These are phyloP conservation scores for Bryum argenteum DNA, from an alignment of 225 moss, liverwort and hornwort genomes.

Conservation along the genomic window DNA sequence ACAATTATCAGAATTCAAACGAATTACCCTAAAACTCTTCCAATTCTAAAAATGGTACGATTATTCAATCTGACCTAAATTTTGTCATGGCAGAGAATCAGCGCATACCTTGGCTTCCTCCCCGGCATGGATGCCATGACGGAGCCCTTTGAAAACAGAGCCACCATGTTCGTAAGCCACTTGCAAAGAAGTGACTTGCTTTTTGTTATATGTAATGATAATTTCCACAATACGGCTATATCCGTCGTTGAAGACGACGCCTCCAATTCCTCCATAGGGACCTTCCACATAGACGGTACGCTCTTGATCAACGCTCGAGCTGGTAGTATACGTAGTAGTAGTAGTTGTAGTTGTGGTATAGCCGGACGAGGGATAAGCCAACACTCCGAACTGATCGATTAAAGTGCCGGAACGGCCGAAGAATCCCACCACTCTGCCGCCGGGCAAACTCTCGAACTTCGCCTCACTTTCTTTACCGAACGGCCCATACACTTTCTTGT, in stretches of 20 bases:
- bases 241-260: neutral
- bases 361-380: neutral
- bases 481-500: neutral
- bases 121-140: neutral
- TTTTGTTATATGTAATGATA: neutral
- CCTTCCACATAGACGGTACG: neutral
- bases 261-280: neutral
- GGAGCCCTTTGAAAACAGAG: accelerated
- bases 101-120: neutral
- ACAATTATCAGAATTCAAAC: neutral
- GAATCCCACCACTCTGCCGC: slow-evolving; percentile 12
- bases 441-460: neutral
- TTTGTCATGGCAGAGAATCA: neutral
- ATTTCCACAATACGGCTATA: neutral
- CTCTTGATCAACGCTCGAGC: neutral
- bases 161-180: neutral
- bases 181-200: slow-evolving; percentile 1
- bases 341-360: neutral
- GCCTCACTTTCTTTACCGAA: neutral
- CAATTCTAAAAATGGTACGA: too few relatives aligned
- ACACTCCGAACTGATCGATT: slow-evolving; percentile 10
- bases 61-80: too few relatives aligned
- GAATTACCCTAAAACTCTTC: neutral
- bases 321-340: neutral
- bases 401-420: neutral